phyloP scores from a whole-genome alignment of 306 rosid genomes.

The Vicia sativa region DNA sequence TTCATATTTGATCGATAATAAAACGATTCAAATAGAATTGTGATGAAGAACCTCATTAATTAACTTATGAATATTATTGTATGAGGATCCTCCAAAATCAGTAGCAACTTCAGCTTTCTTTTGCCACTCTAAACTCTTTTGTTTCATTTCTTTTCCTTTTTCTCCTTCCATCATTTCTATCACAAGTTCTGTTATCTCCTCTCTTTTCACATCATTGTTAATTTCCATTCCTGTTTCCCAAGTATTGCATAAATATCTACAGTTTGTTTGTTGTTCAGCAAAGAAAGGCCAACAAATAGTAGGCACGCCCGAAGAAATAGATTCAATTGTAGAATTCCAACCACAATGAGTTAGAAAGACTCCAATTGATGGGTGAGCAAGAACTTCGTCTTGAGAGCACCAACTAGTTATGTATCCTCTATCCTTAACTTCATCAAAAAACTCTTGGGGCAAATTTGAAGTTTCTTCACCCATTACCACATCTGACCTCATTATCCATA shows the following conservation, averaged over 20 bases:
- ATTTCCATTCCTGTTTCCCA: slow-evolving; percentile 30
- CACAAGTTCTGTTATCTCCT: slow-evolving; percentile 6
- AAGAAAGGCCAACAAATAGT: slow-evolving; percentile 40
- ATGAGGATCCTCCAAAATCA: slow-evolving; percentile 25
- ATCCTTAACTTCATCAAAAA: slow-evolving; percentile 17
- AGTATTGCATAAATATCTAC: neutral
- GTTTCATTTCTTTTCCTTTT: slow-evolving; percentile 23
- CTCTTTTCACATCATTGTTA: slow-evolving; percentile 24
- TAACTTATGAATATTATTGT: neutral
- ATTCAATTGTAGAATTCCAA: slow-evolving; percentile 32
- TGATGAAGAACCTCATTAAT: neutral
- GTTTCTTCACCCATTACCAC: neutral
- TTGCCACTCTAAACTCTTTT: slow-evolving; percentile 25
- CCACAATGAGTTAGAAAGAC: slow-evolving; percentile 34
- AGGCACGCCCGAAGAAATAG: slow-evolving; percentile 14
- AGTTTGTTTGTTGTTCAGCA: slow-evolving; percentile 35
- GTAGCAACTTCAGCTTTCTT: neutral
- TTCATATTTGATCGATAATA: neutral
- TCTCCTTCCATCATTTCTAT: slow-evolving; percentile 10
- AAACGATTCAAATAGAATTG: neutral
- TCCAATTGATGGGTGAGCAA: slow-evolving; percentile 33
- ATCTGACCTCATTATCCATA: slow-evolving; percentile 38
- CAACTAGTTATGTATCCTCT: slow-evolving; percentile 36
- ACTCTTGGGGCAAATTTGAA: slow-evolving; percentile 19
- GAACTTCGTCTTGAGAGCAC: slow-evolving; percentile 34